These are phyloP conservation scores for Phytopythium kandeliae DNA, from an alignment of 352 stramenopile genomes.

Conservation along the genomic window DNA sequence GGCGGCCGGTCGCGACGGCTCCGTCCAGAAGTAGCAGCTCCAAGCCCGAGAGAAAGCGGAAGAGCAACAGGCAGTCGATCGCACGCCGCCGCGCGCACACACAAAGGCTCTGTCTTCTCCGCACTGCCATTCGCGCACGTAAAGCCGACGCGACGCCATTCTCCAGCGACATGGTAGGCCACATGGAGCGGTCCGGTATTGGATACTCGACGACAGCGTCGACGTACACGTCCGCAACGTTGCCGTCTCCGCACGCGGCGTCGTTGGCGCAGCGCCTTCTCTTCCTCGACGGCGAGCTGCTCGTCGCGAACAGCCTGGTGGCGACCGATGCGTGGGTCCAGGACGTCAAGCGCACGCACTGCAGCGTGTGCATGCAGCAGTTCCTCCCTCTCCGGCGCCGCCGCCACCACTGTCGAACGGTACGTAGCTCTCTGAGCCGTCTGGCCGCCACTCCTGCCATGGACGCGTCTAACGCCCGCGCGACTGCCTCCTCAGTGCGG, in stretches of 20 bases:
- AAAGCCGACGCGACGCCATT: no score
- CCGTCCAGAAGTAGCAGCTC: no score
- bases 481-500: conserved; percentile 26
- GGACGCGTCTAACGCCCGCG: not conserved
- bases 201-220: conserved; percentile 5
- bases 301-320: conserved; percentile 66
- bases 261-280: conserved; percentile 53
- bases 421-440: conserved; percentile 7
- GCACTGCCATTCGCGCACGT: no score
- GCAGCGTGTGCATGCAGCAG: conserved; percentile 77
- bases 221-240: not conserved
- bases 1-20: no score
- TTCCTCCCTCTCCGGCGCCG: conserved; percentile 75
- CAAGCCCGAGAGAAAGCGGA: no score
- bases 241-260: not conserved
- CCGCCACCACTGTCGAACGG: conserved; percentile 72
- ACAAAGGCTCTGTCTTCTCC: no score
- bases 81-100: no score
- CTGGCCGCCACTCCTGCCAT: no score
- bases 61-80: no score
- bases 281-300: conserved; percentile 62
- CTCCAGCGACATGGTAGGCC: not conserved
- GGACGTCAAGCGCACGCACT: conserved; percentile 66
- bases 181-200: conserved; percentile 6
- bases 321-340: conserved; percentile 65